These are phyloP conservation scores for Eucalyptus fibrosa DNA, from an alignment of 345 rosid species.

Conservation along the genomic window DNA sequence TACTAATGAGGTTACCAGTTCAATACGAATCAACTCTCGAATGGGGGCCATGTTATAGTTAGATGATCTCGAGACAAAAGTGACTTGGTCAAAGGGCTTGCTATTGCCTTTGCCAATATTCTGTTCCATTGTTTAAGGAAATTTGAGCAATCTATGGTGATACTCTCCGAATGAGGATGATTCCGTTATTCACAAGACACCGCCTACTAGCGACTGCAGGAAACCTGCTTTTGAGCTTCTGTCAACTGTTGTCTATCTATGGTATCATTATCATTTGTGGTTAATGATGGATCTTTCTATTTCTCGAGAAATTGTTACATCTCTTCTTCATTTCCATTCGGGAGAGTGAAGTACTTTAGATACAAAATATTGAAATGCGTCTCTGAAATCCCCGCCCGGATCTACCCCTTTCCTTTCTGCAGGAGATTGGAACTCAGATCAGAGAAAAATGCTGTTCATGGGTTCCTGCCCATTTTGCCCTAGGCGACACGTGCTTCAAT, in stretches of 20 bases:
- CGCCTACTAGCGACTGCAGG: background rate
- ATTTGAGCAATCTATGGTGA: background rate
- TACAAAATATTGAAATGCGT: background rate
- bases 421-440: background rate
- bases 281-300: background rate
- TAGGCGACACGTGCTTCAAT: background rate
- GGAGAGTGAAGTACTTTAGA: background rate
- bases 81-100: background rate
- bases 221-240: background rate
- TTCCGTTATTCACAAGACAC: background rate
- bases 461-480: background rate
- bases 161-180: background rate
- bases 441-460: background rate
- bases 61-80: background rate
- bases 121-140: background rate
- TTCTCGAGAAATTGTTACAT: background rate
- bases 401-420: background rate
- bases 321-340: background rate
- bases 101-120: background rate
- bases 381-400: background rate
- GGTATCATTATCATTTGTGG: background rate
- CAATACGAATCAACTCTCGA: background rate
- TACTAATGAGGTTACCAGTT: background rate
- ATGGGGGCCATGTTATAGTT: background rate
- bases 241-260: background rate